Percentiles rank a stretch among this genome's conserved stretches.
Conservation (phyloP, 495 filamentous ascomycete species). For the Penicillium taxi region DNA sequence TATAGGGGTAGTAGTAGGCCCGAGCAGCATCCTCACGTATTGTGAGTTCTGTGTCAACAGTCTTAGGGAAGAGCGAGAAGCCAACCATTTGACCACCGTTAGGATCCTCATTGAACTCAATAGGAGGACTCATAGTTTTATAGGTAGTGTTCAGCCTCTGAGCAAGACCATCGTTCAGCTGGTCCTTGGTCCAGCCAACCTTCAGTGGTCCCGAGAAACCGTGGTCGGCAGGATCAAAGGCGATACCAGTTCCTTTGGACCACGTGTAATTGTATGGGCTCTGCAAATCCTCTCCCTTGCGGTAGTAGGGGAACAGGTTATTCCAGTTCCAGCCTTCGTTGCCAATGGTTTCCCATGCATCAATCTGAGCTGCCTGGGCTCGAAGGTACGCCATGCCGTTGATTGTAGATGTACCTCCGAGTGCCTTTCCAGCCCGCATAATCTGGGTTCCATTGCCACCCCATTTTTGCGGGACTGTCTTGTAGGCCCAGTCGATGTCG, state of each 20-base stretch:
- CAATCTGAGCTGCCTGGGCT: conserved; percentile 18
- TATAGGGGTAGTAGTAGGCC: conserved; percentile 18
- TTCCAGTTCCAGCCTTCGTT: conserved; percentile 30
- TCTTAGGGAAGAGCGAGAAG: conserved; percentile 16
- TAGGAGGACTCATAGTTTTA: conserved; percentile 12
- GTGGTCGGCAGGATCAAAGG: conserved; percentile 18
- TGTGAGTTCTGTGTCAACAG: conserved; percentile 14
- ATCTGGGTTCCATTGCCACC: conserved; percentile 24
- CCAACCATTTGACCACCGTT: conserved; percentile 20
- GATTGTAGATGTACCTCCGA: conserved; percentile 47
- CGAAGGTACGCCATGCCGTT: conserved; percentile 35
- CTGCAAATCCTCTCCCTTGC: conserved; percentile 19
- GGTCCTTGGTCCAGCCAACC: conserved; percentile 16
- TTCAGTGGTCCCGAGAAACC: conserved; percentile 19
- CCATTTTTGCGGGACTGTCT: conserved; percentile 37
- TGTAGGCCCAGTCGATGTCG: conserved; percentile 46
- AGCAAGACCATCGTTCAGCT: conserved; percentile 17
- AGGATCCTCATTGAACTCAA: conserved; percentile 16
- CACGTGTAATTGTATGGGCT: conserved; percentile 9
- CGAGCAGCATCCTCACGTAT: conserved; percentile 22
- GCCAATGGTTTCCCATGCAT: conserved; percentile 21
- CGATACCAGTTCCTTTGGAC: conserved; percentile 15
- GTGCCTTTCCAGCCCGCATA: conserved; percentile 41
- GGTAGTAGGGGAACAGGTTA: conserved; percentile 23
- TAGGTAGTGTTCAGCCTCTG: conserved; percentile 16